Conservation (phyloP, 306 rosid genomes). For the Rubus idaeus region DNA sequence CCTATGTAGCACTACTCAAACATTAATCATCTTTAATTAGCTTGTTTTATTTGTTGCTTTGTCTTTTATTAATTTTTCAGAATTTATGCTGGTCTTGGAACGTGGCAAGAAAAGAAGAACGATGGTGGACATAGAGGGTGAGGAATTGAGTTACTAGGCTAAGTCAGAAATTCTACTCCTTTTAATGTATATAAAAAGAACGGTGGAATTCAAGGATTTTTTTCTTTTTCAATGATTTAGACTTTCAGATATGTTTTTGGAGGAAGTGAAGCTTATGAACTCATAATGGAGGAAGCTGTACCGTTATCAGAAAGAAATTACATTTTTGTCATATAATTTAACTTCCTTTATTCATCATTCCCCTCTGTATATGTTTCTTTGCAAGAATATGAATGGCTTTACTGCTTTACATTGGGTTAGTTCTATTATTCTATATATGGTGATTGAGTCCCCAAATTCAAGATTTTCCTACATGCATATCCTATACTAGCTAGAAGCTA, state of each 20-base stretch:
- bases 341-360: neutral
- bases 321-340: neutral
- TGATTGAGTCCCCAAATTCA: neutral
- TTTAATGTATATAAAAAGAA: no score
- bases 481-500: conserved; percentile 4
- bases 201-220: no score
- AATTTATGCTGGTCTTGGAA: no score
- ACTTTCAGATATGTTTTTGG: neutral
- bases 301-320: neutral
- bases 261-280: neutral
- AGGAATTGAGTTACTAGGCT: no score
- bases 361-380: neutral
- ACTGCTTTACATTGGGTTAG: neutral
- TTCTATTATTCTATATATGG: neutral
- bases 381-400: neutral
- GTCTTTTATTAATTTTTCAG: no score
- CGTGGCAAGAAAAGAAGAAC: no score
- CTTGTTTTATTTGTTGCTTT: no score
- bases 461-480: neutral
- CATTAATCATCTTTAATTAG: no score
- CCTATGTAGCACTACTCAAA: no score
- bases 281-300: neutral
- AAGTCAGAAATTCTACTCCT: no score
- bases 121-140: no score
- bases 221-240: no score